Base-by-base conservation (phyloP, 495 filamentous ascomycete species). In the Hypoxylon crocopeplum region DNA sequence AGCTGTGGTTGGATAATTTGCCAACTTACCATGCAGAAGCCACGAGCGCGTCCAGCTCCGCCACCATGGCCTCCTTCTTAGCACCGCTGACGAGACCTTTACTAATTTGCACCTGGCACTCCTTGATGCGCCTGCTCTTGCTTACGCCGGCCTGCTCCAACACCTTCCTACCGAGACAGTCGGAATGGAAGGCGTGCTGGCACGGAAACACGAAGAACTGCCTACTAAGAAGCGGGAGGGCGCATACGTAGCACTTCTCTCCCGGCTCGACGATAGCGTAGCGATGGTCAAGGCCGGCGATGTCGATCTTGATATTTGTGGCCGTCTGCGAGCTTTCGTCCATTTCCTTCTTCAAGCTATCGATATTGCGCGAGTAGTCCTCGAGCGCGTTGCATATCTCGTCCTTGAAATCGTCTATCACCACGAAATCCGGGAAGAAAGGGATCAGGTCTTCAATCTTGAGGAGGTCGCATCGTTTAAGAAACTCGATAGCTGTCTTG, bases 141-240 rank as follows among this genome's bases (percentile, higher is more conserved):
- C 84, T 88, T 20, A 88, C 79, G 2, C 85, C 83, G 0, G 85
- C 85, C 58, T 85, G 80, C 57, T 92, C 90, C 38, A 96, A 76
- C 0, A 98, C 92, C 62, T 89, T 88, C 62, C 82, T 84, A 0
- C 88, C 93, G 15, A 98, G 71, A 69, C 95, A 98, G 65, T 98
- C 94, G 55, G 88, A 90, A 69, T 98, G 94, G 63, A 97, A 98
- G 15, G 92, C 92, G 73, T 98, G 94, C 77, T 97, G 94, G 71
- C 94, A 98, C 0, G 94, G 93, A 69, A 98, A 98, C 8, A 98
- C 94, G 57, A 97, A 98, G 75, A 98, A 98, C 69, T 96, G 91
- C 52, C 93, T 77, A 58, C 86, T 89, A 13, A 98, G 79, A 30
- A 98, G 76, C 19, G 94, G 95, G 37, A 97, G 72, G 3, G 86